Conservation (phyloP, 768 basidiomycete genomes). For the Macrolepiota albuminosa region DNA sequence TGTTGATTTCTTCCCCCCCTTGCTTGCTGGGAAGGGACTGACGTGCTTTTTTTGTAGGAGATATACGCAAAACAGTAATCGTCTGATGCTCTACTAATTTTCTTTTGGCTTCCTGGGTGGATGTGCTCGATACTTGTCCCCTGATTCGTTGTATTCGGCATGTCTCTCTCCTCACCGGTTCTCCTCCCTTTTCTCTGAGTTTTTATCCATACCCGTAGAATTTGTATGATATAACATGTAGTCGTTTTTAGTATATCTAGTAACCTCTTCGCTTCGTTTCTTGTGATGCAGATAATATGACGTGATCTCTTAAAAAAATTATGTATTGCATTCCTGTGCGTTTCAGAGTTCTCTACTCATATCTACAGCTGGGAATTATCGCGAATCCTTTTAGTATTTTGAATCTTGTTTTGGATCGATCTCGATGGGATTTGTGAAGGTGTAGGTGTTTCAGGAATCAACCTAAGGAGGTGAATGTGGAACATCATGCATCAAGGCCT, state of each 20-base stretch:
- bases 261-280: neutral
- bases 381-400: too few relatives aligned
- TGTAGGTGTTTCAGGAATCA: too few relatives aligned
- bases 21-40: too few relatives aligned
- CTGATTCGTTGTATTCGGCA: neutral
- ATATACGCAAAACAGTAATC: neutral
- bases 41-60: neutral
- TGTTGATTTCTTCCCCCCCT: constrained; percentile 13
- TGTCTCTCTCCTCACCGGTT: neutral
- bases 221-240: neutral
- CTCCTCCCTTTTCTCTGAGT: neutral
- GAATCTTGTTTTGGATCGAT: too few relatives aligned
- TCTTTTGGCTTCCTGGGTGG: neutral
- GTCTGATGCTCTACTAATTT: neutral
- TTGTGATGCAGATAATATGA: neutral
- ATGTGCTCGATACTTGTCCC: neutral
- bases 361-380: too few relatives aligned
- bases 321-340: too few relatives aligned
- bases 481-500: too few relatives aligned
- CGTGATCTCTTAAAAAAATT: too few relatives aligned
- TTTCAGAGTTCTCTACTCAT: too few relatives aligned
- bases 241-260: neutral
- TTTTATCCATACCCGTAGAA: neutral
- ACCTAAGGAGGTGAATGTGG: too few relatives aligned
- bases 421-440: too few relatives aligned